phyloP scores from a whole-genome alignment of 2,329 filamentous ascomycete genomes.

The Venturia pyrina region DNA sequence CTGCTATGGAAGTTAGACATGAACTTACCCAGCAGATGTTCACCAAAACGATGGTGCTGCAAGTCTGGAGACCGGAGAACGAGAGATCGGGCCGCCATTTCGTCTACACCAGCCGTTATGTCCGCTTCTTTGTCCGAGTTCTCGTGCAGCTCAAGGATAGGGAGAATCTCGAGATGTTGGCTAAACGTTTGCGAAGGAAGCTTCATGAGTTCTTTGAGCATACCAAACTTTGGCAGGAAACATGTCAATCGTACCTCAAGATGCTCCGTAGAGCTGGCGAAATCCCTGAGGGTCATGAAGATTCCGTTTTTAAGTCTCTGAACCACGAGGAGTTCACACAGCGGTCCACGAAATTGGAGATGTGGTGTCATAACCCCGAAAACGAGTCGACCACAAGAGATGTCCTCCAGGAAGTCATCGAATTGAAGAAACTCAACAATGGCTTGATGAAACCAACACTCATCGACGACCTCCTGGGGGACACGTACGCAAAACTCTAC shows the following conservation, averaged over 20 bases:
- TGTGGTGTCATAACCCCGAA: conserved; percentile 44
- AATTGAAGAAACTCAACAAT: conserved; percentile 71
- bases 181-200: conserved; percentile 72
- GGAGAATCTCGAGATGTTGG: conserved; percentile 63
- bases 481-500: conserved; percentile 75
- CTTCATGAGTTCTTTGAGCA: conserved; percentile 63
- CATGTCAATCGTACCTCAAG: conserved; percentile 48
- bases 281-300: conserved; percentile 52
- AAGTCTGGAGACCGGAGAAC: conserved; percentile 89
- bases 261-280: conserved; percentile 48
- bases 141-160: conserved; percentile 68
- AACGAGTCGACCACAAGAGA: conserved; percentile 44
- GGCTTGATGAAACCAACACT: conserved; percentile 74
- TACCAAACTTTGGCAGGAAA: conserved; percentile 50
- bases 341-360: conserved; percentile 49
- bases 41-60: conserved; percentile 89
- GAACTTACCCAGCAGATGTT: conserved; percentile 78
- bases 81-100: conserved; percentile 80
- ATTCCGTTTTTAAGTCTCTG: conserved; percentile 53
- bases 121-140: conserved; percentile 68
- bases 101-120: conserved; percentile 82
- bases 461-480: conserved; percentile 89
- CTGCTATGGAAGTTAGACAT: conserved; percentile 55
- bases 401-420: conserved; percentile 54
- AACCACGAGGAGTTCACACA: conserved; percentile 55